Base-by-base conservation (phyloP, 2,329 filamentous ascomycete genomes). In the Apiospora rasikravindrae region DNA sequence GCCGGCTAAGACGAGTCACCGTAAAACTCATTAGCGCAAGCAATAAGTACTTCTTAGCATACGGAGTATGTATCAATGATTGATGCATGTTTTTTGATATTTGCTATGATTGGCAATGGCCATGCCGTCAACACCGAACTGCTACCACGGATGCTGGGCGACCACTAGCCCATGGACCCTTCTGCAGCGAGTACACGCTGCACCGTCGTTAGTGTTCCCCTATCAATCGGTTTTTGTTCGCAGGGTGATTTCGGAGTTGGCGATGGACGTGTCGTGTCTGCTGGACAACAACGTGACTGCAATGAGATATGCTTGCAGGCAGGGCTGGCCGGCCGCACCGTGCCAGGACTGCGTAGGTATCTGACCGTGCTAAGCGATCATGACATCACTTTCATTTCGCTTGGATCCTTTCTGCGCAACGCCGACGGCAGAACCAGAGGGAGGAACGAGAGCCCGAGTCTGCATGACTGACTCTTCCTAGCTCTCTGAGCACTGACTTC, bases 341-440 rank as follows among this genome's bases (percentile, higher is more conserved):
- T 64, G 57, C 19, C 33, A 19, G 33, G 33, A 19, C 19, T 29
- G 8, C 4, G 19, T 64, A 33, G 33, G 33, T 33, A n/a, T 37
- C 33, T 64, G 57, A 64, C 57, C n/a, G 57, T 64, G 57, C 33
- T 64, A 37, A n/a, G 16, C 19, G 29, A 64, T 64, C 57, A 64
- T 64, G 57, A 64, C 57, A 64, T 64, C 57, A 64, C 57, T 10
- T 64, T 22, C 57, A 13, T 40, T 64, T 64, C 29, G 29, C 57
- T 51, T 40, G 57, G 57, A 40, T 64, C 33, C 57, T 64, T 26
- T 19, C 57, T 8, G 22, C 7, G 51, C 51, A 57, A 24, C 22
- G 40, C 40, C 40, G 13, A 42, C 40, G 13, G 13, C 6, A 33
- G 4, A 33, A 14, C 19, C 29, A 11, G 16, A 37, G 26, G 26